Conservation (phyloP, 768 basidiomycete species). For the Hygrocybe coccinea region DNA sequence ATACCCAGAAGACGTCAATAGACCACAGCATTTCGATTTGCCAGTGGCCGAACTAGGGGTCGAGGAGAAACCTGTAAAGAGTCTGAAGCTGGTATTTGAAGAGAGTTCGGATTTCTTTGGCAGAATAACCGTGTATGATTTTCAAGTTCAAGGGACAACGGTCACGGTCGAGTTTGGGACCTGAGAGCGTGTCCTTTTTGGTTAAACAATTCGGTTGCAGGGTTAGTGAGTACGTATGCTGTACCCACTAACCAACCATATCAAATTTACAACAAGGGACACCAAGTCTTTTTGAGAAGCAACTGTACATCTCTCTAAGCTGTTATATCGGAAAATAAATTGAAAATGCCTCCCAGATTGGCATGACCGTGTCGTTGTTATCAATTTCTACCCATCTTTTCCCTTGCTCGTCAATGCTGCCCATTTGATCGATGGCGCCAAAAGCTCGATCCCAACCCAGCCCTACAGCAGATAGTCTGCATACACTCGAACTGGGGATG, state of each 20-base stretch:
- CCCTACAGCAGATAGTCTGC: conserved; percentile 53
- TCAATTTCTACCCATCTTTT: conserved; percentile 68
- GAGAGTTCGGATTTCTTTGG: conserved; percentile 85
- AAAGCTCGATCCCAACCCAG: conserved; percentile 64
- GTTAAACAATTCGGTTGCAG: too few relatives aligned
- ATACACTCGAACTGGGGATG: conserved; percentile 54
- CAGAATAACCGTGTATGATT: conserved; percentile 68
- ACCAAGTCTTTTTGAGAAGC: neutral
- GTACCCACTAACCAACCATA: too few relatives aligned
- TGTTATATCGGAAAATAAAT: conserved; percentile 36
- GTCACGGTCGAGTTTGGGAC: neutral
- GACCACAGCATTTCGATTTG: conserved; percentile 63
- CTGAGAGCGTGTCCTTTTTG: neutral
- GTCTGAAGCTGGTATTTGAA: conserved; percentile 67
- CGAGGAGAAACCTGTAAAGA: conserved; percentile 33
- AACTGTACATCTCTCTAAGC: neutral
- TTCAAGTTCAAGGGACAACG: conserved; percentile 38
- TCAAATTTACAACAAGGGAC: too few relatives aligned
- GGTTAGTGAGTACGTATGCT: too few relatives aligned
- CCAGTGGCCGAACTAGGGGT: conserved; percentile 16
- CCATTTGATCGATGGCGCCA: conserved; percentile 45
- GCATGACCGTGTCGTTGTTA: conserved; percentile 47
- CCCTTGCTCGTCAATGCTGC: conserved; percentile 40
- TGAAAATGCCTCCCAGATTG: conserved; percentile 57
- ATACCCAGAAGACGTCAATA: conserved; percentile 78